phyloP scores from a whole-genome alignment of 2,329 filamentous ascomycete species.

The Fusarium zealandicum region DNA sequence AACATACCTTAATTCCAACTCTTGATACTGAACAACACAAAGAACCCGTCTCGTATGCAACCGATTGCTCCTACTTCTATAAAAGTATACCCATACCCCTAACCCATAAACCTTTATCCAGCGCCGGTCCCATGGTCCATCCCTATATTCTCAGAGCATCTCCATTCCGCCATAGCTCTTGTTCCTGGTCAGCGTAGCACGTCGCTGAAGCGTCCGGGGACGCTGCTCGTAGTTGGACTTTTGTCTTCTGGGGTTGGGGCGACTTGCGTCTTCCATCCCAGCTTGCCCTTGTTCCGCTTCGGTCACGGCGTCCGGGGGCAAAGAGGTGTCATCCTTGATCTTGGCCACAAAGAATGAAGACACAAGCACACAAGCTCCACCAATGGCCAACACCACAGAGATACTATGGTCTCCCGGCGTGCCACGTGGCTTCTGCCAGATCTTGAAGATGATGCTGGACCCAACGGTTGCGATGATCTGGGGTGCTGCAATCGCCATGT shows the following conservation, averaged over 20 bases:
- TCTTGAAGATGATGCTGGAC: slow-evolving; percentile 83
- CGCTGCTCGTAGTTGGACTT: slow-evolving; percentile 53
- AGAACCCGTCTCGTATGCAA: neutral
- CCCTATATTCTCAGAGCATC: slow-evolving; percentile 30
- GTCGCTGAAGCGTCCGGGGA: slow-evolving; percentile 53
- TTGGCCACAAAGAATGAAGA: slow-evolving; percentile 76
- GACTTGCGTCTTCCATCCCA: slow-evolving; percentile 42
- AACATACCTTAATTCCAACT: slow-evolving; percentile 6
- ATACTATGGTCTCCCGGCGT: slow-evolving; percentile 86
- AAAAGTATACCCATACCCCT: slow-evolving; percentile 17
- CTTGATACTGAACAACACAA: slow-evolving; percentile 4
- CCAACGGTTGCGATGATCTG: slow-evolving; percentile 90
- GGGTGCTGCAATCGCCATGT: slow-evolving; percentile 89
- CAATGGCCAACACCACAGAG: slow-evolving; percentile 83
- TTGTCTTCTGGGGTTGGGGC: slow-evolving; percentile 42
- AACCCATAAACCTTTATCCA: slow-evolving; percentile 7
- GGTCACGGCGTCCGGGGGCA: slow-evolving; percentile 49
- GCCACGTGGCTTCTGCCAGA: slow-evolving; percentile 86
- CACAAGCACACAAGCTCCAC: slow-evolving; percentile 78
- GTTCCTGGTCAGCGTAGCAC: slow-evolving; percentile 56
- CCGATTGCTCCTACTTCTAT: slow-evolving; percentile 12
- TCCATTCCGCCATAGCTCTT: slow-evolving; percentile 59
- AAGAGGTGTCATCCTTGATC: slow-evolving; percentile 66
- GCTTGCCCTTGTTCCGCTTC: slow-evolving; percentile 54
- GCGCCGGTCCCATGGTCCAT: slow-evolving; percentile 15